Base-by-base conservation (phyloP, 192 early-diverging fungal genomes). In the Backusella mclennaniae region DNA sequence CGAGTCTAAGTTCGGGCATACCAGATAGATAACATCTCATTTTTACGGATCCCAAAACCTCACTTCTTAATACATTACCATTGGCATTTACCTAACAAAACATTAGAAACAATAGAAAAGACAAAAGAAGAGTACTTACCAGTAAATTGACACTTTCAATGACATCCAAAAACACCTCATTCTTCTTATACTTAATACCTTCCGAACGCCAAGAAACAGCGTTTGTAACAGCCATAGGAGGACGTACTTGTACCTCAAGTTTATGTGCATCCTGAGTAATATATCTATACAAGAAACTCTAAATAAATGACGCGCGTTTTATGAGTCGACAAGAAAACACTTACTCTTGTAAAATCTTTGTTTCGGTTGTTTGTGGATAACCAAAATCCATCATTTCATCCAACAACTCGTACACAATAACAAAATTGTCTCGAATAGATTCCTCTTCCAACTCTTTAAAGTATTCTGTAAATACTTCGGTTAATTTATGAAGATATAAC, bases 231-330 rank as follows among this genome's bases (percentile, higher is more conserved):
- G 93, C 93, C 87, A 95, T 94, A 9, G 98, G 96, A 38, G 95
- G 96, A 6, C 96, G 88, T 21, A 93, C 91, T 80, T 94, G 94
- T 35, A 92, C 90, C 80, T 98, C 97, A 42, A 98, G 88, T 74
- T 96, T 96, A 78, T 98, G 93, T 70, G 94, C 95, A 83, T 99
- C 98, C 83, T 98, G 98, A 29, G 96, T 98, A 80, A 98, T 99
- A 77, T 99, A 97, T 77, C 91, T 84, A 69, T 38, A 23, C 21
- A 63, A 70, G 38, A 39, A 0, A 9, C 9, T 39, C 38, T 39
- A 33, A 66, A 70, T 11, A 14, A 11, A 56, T 1, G 53, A 21
- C 53, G 19, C 53, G 19, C 42, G 19, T 44, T 17, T 44, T 26
- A 26, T 26, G 26, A 26, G 26, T 26, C 26, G 26, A 26, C 26